Conservation (phyloP, 345 rosid genomes). For the Eucalyptus brandiana region DNA sequence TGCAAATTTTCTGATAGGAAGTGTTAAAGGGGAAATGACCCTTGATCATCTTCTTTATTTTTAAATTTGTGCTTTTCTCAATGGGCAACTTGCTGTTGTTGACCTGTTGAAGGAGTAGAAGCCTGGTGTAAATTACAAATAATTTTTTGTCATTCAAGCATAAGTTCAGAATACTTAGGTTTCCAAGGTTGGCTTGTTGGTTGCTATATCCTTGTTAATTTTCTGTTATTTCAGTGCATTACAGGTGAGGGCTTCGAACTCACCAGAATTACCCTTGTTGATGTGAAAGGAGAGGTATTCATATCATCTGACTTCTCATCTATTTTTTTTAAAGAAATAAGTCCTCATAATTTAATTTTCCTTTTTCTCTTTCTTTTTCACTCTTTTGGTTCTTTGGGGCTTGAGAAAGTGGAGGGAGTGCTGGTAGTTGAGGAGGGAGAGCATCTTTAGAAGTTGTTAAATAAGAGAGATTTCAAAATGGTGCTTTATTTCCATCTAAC, state of each 20-base stretch:
- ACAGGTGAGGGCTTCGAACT: slow-evolving; percentile 83
- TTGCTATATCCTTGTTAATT: not conserved
- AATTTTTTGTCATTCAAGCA: not conserved
- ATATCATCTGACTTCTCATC: not conserved
- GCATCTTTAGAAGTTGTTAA: not conserved
- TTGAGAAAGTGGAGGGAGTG: not conserved
- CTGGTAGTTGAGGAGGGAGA: not conserved
- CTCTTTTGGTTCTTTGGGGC: not conserved
- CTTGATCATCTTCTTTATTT: not conserved
- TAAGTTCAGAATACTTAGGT: not conserved
- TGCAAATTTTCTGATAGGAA: not conserved
- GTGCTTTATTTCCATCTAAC: not conserved
- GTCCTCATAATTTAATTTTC: not conserved
- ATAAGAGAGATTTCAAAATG: not conserved
- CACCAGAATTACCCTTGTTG: slow-evolving; percentile 81
- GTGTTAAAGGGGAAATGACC: not conserved
- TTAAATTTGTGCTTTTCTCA: not conserved
- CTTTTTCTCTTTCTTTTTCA: not conserved
- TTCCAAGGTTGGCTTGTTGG: not conserved
- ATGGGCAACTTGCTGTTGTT: not conserved
- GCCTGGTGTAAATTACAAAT: not conserved
- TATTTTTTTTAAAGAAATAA: not conserved
- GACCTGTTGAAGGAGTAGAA: not conserved
- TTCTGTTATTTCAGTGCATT: slow-evolving; percentile 43
- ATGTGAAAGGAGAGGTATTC: slow-evolving; percentile 69